Evolutionary conservation across 2,329 filamentous ascomycete species (phyloP).

Genomic region (Penicillium sp.): DNA sequence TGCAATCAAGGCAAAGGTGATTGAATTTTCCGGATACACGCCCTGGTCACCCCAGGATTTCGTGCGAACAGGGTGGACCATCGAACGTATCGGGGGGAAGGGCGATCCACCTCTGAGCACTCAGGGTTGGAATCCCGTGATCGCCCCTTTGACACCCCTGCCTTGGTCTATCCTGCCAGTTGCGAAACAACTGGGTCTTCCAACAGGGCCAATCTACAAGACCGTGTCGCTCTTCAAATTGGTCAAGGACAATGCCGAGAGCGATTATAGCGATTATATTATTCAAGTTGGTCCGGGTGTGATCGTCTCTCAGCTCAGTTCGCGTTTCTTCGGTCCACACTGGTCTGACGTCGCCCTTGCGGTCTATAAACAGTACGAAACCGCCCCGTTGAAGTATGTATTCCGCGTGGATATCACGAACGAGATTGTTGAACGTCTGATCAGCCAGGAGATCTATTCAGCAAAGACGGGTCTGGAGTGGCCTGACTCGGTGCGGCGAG

Average conservation of each 20-base stretch:
- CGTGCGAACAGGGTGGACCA: conserved; percentile 5
- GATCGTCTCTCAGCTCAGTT: conserved; percentile 12
- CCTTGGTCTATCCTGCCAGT: conserved; percentile 1
- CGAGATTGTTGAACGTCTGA: background rate
- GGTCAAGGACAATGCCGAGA: background rate
- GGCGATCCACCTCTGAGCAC: background rate
- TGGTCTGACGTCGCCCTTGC: conserved; percentile 18
- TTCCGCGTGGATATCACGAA: conserved; percentile 14
- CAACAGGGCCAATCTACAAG: background rate
- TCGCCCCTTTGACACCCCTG: conserved; percentile 1
- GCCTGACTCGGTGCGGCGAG: background rate
- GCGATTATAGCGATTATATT: conserved; percentile 13
- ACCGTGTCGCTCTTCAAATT: background rate
- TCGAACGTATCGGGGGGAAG: background rate
- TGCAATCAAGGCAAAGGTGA: background rate
- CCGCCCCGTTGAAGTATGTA: conserved; percentile 5
- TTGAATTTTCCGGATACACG: conserved; percentile 3
- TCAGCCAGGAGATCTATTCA: background rate
- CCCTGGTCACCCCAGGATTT: conserved; percentile 7
- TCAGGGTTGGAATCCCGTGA: background rate
- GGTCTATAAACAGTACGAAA: conserved; percentile 9
- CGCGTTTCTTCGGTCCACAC: conserved; percentile 7
- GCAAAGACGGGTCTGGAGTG: background rate
- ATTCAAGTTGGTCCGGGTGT: conserved; percentile 8
- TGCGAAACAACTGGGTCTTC: conserved; percentile 2